Base-by-base conservation (phyloP, 75 land plant species). In the Picea sitchensis region DNA sequence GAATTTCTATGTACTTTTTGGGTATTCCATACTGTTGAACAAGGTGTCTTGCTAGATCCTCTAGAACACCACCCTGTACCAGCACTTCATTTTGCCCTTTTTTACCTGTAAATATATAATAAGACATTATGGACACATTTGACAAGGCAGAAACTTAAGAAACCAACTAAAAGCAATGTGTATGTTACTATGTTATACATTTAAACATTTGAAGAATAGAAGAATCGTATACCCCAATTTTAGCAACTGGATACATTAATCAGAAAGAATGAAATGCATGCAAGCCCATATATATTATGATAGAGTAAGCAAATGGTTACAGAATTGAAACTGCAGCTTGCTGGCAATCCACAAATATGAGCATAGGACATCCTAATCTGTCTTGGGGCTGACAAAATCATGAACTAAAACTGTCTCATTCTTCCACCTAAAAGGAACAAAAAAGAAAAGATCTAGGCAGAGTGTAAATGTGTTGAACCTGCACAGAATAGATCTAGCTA, bases 11-110 rank as follows among this genome's bases (percentile, higher is more conserved):
- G 83, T 86, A 93, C 80, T 86, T 89, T 81, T 95, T 95, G 31
- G 93, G 93, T 36, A 95, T 83, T 38, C 98, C 95, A 87, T 93
- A 91, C 41, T 95, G 95, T 59, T 93, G 92, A 54, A 93, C 84
- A 34, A 95, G 85, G 76, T 95, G 93, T 59, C 74, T 93, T 15
- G 87, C 98, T 44, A 95, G 84, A 67, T 93, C 88, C 21, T 93
- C 98, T 57, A 95, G 82, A 23, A 95, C 98, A 3, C 98, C 98
- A 38, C 98, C 98, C 82, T 95, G 98, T 20, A 95, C 87, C 65
- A 95, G 82, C 36, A 93, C 95, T 68, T 95, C 98, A 65, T 82
- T 47, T 68, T 86, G 89, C 8, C 95, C 98, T 69, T 95, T 95
- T 80, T 93, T 95, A 13, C 93, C 95, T 91, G 83, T 38, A 81